A percentile compares a stretch with the other conserved stretches of the same genome.
These are phyloP conservation scores for Triglochin maritima DNA, from an alignment of 106 monocot genomes.

Conservation along the genomic window DNA sequence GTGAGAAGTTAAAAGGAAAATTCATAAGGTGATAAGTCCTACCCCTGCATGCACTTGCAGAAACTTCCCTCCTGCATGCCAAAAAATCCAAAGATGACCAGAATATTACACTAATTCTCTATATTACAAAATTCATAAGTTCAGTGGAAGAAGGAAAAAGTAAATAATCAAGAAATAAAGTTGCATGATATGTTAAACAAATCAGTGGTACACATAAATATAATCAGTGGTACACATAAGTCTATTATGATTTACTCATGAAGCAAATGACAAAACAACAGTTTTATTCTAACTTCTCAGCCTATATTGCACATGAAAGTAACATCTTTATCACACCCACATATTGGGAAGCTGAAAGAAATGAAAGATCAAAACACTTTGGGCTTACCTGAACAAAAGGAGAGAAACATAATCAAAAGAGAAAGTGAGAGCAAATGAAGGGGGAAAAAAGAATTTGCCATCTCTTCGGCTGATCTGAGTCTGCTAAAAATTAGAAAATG, in stretches of 20 bases:
- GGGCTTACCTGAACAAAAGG: neutral
- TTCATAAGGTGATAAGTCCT: neutral
- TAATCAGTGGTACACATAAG: neutral
- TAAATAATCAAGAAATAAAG: neutral
- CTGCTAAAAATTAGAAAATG: neutral
- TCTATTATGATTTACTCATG: neutral
- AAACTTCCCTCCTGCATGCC: neutral
- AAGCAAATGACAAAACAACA: neutral
- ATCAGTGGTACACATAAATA: neutral
- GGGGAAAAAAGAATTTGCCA: neutral
- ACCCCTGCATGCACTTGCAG: neutral
- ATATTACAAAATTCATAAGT: neutral
- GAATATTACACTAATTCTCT: neutral
- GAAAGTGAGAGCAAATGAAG: constrained; percentile 3
- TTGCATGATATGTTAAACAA: neutral
- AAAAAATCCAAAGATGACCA: neutral
- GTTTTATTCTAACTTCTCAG: neutral
- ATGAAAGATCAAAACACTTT: neutral
- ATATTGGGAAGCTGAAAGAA: neutral
- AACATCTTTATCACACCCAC: neutral
- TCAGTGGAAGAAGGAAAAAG: neutral
- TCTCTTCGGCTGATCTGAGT: neutral
- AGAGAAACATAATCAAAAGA: neutral
- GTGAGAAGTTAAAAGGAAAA: neutral
- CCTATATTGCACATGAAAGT: neutral